phyloP scores from a whole-genome alignment of 208 protist species.

The Lotmaria passim region DNA sequence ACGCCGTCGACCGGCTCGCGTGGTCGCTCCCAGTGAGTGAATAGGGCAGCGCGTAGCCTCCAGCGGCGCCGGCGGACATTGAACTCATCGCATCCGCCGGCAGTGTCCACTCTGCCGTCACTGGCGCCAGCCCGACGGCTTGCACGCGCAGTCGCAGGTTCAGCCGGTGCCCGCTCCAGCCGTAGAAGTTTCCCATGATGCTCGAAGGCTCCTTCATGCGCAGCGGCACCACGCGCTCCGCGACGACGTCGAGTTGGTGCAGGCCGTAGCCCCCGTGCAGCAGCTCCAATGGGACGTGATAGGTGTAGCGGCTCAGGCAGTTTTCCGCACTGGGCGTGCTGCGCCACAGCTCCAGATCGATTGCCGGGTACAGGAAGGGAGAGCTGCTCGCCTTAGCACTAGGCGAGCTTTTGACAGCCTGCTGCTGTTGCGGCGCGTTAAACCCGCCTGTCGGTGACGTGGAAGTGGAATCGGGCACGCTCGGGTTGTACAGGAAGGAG shows the following conservation, averaged over 20 bases:
- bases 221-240: conserved; percentile 26
- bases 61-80: not conserved
- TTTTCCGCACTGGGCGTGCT: conserved; percentile 40
- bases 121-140: conserved; percentile 22
- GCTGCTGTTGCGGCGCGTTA: no score
- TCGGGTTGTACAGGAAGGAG: not conserved
- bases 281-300: conserved; percentile 44
- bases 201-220: conserved; percentile 20
- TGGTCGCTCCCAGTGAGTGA: not conserved
- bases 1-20: not conserved
- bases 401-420: not conserved
- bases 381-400: not conserved
- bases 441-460: not conserved
- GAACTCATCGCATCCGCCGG: not conserved
- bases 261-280: conserved; percentile 20
- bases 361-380: conserved; percentile 24
- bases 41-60: conserved; percentile 18
- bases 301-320: conserved; percentile 46
- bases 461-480: not conserved
- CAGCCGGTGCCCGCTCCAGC: conserved; percentile 34
- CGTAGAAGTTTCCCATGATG: conserved; percentile 32
- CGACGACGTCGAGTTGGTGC: conserved; percentile 16
- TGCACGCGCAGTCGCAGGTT: conserved; percentile 39
- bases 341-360: conserved; percentile 71
- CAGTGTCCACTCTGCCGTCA: conserved; percentile 7